Evolutionary conservation across 2,329 filamentous ascomycete genomes (phyloP), one percentile per base, ranked within the genome.

Genomic region (Hymenotorrendiella dingleyae): DNA sequence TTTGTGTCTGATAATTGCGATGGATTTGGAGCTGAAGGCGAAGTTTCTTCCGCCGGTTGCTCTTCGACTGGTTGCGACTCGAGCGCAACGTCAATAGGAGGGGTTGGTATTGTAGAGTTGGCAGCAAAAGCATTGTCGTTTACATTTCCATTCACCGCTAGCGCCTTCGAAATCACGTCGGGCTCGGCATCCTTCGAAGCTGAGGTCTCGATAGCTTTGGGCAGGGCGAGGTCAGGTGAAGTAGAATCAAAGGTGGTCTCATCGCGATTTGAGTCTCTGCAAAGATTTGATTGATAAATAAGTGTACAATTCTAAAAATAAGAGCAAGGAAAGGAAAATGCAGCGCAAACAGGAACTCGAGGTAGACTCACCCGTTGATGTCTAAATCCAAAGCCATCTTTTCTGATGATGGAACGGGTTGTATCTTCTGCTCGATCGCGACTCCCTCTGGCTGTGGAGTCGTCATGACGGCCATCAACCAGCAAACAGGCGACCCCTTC

Each of bases 351-450:
- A 56, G 55, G 46, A 47, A 55, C 41, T 45, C 54, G 54, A 60
- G 55, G 56, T 52, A 60, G 58, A 75, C 77, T 73, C 67, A 82
- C 78, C 76, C 76, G 60, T 80, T 78, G 55, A 74, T 65, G 33
- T 72, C 67, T 47, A 65, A 61, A 56, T 76, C 68, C 44, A 76
- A 64, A 46, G 71, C 67, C 70, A 74, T 74, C 54, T 67, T 68
- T 55, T 70, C 68, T 57, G 65, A 62, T 55, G 67, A 63, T 62
- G 64, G 58, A 60, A 61, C 56, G 49, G 70, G 65, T 59, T 64
- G 67, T 58, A 67, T 63, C 66, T 78, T 80, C 56, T 72, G 63
- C 56, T 74, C 73, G 57, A 67, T 54, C 36, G 61, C 52, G 42
- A 58, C 54, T 34, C 55, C 50, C 45, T 59, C 56, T 46, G 58